These are phyloP conservation scores for Citrus unshiu DNA, from an alignment of 345 rosid genomes.

Conservation along the genomic window DNA sequence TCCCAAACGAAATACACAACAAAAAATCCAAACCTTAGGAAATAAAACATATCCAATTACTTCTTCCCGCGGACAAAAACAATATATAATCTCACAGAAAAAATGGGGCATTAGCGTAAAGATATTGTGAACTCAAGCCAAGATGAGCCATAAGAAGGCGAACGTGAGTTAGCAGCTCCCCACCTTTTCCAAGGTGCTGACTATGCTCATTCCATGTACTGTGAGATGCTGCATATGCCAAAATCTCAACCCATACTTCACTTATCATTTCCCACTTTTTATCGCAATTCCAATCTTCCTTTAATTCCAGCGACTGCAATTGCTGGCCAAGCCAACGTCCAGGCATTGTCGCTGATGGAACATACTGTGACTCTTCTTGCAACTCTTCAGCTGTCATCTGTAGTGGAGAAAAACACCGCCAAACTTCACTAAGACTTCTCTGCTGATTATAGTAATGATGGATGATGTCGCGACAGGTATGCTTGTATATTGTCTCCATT, in stretches of 20 bases:
- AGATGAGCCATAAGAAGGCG: conserved; percentile 40
- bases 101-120: too few species aligned
- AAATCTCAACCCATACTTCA: conserved; percentile 44
- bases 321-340: conserved; percentile 22
- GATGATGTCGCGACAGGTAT: too few species aligned
- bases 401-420: too few species aligned
- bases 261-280: conserved; percentile 36
- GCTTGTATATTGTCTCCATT: too few species aligned
- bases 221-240: conserved; percentile 2
- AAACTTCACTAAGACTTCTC: too few species aligned
- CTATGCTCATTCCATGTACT: conserved; percentile 29
- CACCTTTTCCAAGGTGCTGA: conserved; percentile 32
- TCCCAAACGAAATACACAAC: too few species aligned
- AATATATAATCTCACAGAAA: too few species aligned
- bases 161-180: conserved; percentile 36
- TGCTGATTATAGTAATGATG: too few species aligned
- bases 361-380: background rate
- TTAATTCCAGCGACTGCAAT: conserved; percentile 5
- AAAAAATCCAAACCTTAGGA: too few species aligned
- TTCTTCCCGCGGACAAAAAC: too few species aligned
- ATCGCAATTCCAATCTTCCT: background rate
- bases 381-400: background rate
- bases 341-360: conserved; percentile 25
- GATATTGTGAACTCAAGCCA: conserved; percentile 16
- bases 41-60: too few species aligned